phyloP scores from a whole-genome alignment of 192 early-diverging fungal species.

The Coemansia sp. region DNA sequence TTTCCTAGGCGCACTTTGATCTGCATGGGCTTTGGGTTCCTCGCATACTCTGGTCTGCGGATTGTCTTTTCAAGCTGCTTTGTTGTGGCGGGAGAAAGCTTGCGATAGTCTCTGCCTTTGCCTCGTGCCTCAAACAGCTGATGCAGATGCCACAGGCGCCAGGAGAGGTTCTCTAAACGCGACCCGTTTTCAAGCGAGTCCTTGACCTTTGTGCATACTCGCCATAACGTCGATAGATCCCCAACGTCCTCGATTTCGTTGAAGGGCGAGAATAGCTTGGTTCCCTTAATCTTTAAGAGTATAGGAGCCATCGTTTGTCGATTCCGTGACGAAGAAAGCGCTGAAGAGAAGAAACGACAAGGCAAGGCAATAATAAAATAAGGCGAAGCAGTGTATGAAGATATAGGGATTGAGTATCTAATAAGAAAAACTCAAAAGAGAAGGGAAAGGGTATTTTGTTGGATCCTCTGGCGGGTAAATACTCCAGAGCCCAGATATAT shows the following conservation, averaged over 20 bases:
- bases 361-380: neutral
- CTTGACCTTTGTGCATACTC: constrained; percentile 83
- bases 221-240: constrained; percentile 76
- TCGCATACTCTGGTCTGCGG: constrained; percentile 29
- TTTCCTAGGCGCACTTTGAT: constrained; percentile 54
- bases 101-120: constrained; percentile 56
- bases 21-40: constrained; percentile 52
- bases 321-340: neutral
- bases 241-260: constrained; percentile 70
- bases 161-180: constrained; percentile 81
- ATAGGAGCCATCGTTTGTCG: constrained; percentile 61
- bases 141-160: constrained; percentile 83
- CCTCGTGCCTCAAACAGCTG: constrained; percentile 60
- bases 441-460: too few relatives aligned
- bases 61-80: constrained; percentile 59
- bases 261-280: constrained; percentile 72
- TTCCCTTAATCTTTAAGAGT: constrained; percentile 71
- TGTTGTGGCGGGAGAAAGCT: constrained; percentile 60
- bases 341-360: neutral
- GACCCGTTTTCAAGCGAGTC: constrained; percentile 79
- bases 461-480: neutral
- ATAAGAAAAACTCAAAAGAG: too few relatives aligned
- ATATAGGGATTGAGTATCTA: neutral
- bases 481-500: neutral
- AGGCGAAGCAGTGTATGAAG: neutral